phyloP scores from a whole-genome alignment of 2,329 filamentous ascomycete genomes.

The Zopfia rhizophila region DNA sequence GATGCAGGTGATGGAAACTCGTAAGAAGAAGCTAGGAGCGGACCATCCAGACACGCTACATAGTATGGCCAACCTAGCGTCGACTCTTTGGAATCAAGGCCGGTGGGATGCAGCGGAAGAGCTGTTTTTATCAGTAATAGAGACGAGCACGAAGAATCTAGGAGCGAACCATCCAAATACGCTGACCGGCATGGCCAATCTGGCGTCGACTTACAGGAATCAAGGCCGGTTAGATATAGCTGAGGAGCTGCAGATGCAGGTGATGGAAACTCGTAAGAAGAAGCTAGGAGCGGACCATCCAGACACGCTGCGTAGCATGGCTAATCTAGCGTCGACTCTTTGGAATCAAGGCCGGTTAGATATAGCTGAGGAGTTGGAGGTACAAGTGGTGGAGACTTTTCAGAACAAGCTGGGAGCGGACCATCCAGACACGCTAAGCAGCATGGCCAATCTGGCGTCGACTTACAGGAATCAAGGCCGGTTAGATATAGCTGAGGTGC shows the following conservation, averaged over 20 bases:
- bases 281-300: slow-evolving; percentile 14
- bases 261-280: slow-evolving; percentile 7
- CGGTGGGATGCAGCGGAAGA: slow-evolving; percentile 14
- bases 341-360: slow-evolving; percentile 4
- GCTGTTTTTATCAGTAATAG: slow-evolving; percentile 12
- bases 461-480: slow-evolving; percentile 13
- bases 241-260: slow-evolving; percentile 7
- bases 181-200: slow-evolving; percentile 5
- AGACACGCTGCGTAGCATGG: slow-evolving; percentile 18
- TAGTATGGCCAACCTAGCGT: slow-evolving; percentile 8
- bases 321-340: slow-evolving; percentile 16
- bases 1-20: no score
- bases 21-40: not conserved
- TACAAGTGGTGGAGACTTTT: slow-evolving; percentile 6
- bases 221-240: slow-evolving; percentile 6
- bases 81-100: slow-evolving; percentile 9
- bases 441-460: slow-evolving; percentile 19
- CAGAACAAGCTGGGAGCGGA: slow-evolving; percentile 12
- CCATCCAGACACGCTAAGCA: slow-evolving; percentile 16
- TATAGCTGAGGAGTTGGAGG: slow-evolving; percentile 4
- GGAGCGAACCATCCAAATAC: slow-evolving; percentile 4
- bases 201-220: slow-evolving; percentile 7
- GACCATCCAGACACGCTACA: slow-evolving; percentile 3
- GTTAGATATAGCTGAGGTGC: slow-evolving; percentile 11
- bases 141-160: slow-evolving; percentile 7